These are phyloP conservation scores for Leccinum disarticulatum DNA, from an alignment of 768 basidiomycete genomes.

Conservation along the genomic window DNA sequence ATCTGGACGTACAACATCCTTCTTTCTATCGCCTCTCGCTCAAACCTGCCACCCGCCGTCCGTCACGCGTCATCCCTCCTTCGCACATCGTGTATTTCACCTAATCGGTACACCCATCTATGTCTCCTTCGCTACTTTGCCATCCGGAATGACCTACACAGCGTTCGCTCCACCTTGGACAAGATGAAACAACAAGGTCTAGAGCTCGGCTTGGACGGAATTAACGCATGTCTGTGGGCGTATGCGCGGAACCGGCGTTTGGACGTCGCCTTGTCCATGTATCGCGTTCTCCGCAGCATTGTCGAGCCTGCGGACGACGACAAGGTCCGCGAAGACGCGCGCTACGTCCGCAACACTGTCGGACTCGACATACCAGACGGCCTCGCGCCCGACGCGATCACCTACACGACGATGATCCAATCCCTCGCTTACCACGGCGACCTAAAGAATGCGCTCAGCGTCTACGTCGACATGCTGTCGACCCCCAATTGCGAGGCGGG, in stretches of 20 bases:
- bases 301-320: slow-evolving; percentile 38
- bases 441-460: slow-evolving; percentile 50
- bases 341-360: slow-evolving; percentile 42
- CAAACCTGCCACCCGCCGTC: slow-evolving; percentile 42
- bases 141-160: slow-evolving; percentile 43
- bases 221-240: slow-evolving; percentile 73
- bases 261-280: slow-evolving; percentile 60
- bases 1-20: slow-evolving; percentile 70
- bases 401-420: slow-evolving; percentile 71
- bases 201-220: slow-evolving; percentile 59
- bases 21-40: slow-evolving; percentile 60
- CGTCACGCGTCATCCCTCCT: slow-evolving; percentile 56
- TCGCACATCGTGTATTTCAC: slow-evolving; percentile 49
- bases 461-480: slow-evolving; percentile 69
- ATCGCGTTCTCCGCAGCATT: slow-evolving; percentile 61
- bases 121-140: slow-evolving; percentile 58
- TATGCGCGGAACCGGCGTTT: slow-evolving; percentile 53
- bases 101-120: slow-evolving; percentile 64
- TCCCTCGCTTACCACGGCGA: slow-evolving; percentile 70
- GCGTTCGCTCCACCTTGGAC: slow-evolving; percentile 54
- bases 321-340: slow-evolving; percentile 37
- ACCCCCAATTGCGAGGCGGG: slow-evolving; percentile 40
- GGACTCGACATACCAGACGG: slow-evolving; percentile 43
- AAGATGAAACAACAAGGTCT: slow-evolving; percentile 51
- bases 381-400: slow-evolving; percentile 59